A percentile compares a stretch with the other conserved stretches of the same genome.
Conservation (phyloP, 2,329 filamentous ascomycete genomes). For the Bretziella fagacearum region DNA sequence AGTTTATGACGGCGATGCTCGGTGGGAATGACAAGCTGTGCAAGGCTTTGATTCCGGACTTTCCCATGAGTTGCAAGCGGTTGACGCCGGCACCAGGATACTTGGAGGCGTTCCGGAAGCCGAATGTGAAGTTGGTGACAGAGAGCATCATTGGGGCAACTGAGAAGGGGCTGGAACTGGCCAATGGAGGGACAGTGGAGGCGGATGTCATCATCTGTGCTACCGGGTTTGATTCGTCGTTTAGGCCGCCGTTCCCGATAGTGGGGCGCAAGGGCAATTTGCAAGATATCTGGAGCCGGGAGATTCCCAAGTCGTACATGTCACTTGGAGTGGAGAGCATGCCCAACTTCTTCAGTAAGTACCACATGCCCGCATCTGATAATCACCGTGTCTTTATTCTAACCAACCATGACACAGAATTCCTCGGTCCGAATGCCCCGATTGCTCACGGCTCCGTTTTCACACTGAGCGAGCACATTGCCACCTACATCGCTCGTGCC, state of each 20-base stretch:
- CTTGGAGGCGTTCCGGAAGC: slow-evolving; percentile 28
- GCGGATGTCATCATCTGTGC: slow-evolving; percentile 41
- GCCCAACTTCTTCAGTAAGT: slow-evolving; percentile 39
- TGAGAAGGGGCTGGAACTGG: slow-evolving; percentile 30
- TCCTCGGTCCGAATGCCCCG: slow-evolving; percentile 35
- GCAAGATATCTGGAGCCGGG: slow-evolving; percentile 29
- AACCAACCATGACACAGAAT: slow-evolving; percentile 21
- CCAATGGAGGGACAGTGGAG: slow-evolving; percentile 30
- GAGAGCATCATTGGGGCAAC: slow-evolving; percentile 30
- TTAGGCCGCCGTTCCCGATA: slow-evolving; percentile 34
- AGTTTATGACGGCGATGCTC: slow-evolving; percentile 32
- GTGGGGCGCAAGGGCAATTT: slow-evolving; percentile 33
- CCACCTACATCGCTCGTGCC: slow-evolving; percentile 32
- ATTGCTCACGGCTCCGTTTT: slow-evolving; percentile 35
- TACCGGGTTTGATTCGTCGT: slow-evolving; percentile 40
- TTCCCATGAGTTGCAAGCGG: slow-evolving; percentile 30
- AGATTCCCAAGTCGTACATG: slow-evolving; percentile 34
- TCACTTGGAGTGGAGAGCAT: slow-evolving; percentile 34
- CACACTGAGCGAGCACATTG: slow-evolving; percentile 34
- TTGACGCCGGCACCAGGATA: slow-evolving; percentile 36
- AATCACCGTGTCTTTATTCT: background rate
- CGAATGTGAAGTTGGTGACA: slow-evolving; percentile 33
- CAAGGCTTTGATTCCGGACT: slow-evolving; percentile 33
- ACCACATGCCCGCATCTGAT: background rate
- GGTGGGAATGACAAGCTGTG: slow-evolving; percentile 33